Evolutionary conservation across 768 basidiomycete species (phyloP).

Genomic region (Lentinus brumalis): DNA sequence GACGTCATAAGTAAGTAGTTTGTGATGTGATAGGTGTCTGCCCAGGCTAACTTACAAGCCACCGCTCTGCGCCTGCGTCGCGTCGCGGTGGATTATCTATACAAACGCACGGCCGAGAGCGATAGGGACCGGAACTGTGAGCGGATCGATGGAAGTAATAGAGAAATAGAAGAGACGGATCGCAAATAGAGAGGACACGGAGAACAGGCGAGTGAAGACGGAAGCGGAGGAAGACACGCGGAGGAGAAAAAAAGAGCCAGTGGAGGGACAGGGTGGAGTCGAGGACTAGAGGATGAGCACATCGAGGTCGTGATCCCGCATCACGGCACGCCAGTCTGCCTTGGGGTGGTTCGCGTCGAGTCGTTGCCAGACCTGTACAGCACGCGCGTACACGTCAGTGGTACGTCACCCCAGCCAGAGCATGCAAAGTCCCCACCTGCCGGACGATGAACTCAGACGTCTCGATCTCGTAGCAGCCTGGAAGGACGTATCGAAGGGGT

Average conservation of each 20-base stretch:
- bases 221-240: neutral
- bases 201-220: neutral
- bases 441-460: conserved; percentile 37
- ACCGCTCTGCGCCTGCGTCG: neutral
- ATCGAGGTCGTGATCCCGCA: conserved; percentile 35
- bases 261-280: neutral
- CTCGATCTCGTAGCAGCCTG: conserved; percentile 41
- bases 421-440: conserved; percentile 29
- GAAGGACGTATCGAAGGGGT: neutral
- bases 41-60: conserved; percentile 16
- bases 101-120: neutral
- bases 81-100: neutral
- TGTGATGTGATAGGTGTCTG: neutral
- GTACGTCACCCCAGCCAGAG: conserved; percentile 13
- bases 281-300: conserved; percentile 26
- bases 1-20: neutral
- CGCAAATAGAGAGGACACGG: neutral
- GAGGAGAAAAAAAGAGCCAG: neutral
- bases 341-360: conserved; percentile 35
- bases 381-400: conserved; percentile 3
- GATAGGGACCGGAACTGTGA: neutral
- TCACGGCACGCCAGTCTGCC: conserved; percentile 37
- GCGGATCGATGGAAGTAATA: no score
- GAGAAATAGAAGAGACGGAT: no score
- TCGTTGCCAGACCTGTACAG: conserved; percentile 35